phyloP scores from a whole-genome alignment of 2,329 filamentous ascomycete genomes.

The Pyrenophora seminiperda region DNA sequence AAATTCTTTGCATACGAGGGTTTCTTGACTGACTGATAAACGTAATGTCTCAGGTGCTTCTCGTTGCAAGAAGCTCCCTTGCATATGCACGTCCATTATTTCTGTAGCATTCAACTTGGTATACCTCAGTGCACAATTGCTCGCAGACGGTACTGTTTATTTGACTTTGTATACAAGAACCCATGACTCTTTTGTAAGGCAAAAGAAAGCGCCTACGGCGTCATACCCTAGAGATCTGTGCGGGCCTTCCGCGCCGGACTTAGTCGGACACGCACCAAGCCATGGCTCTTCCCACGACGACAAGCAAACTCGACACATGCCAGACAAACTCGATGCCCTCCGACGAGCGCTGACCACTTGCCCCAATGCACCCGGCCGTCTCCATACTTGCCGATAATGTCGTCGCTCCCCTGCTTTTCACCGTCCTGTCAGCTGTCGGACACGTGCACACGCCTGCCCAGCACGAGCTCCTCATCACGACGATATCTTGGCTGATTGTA shows the following conservation, averaged over 20 bases:
- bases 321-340: conserved; percentile 36
- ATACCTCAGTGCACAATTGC: no score
- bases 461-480: conserved; percentile 52
- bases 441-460: conserved; percentile 43
- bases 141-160: no score
- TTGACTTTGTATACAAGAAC: no score
- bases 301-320: conserved; percentile 16
- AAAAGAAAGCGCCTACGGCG: no score
- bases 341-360: conserved; percentile 39
- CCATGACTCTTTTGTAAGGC: no score
- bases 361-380: conserved; percentile 48
- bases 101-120: no score
- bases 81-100: no score
- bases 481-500: conserved; percentile 51
- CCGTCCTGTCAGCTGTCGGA: conserved; percentile 42
- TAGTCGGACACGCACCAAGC: not conserved
- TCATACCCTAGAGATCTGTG: conserved; percentile 2
- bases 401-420: conserved; percentile 44
- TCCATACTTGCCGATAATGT: conserved; percentile 39
- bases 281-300: conserved; percentile 1
- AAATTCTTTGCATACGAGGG: no score
- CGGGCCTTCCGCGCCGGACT: no score
- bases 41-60: no score
- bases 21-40: no score
- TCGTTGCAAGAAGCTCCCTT: no score